Evolutionary conservation across 192 early-diverging fungal species (phyloP).

Genomic region (Linderina pennispora): DNA sequence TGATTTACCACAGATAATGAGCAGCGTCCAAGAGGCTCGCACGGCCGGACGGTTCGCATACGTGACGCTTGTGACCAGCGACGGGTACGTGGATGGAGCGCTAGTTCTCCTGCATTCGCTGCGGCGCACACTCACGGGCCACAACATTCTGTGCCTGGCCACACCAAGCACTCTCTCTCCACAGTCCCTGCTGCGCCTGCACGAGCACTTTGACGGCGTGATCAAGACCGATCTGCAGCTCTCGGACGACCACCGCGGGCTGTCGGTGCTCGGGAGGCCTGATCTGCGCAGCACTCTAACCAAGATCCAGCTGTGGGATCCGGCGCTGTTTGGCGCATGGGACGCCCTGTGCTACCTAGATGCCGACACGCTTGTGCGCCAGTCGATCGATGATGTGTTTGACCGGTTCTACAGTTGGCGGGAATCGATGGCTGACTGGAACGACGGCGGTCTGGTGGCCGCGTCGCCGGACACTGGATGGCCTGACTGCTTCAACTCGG

Average conservation of each 20-base stretch:
- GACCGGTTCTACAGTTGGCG: constrained; percentile 35
- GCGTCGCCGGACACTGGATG: constrained; percentile 91
- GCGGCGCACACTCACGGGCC: constrained; percentile 53
- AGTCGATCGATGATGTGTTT: constrained; percentile 81
- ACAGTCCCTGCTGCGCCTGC: constrained; percentile 47
- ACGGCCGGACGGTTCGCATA: constrained; percentile 50
- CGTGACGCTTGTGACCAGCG: constrained; percentile 82
- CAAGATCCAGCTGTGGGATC: constrained; percentile 84
- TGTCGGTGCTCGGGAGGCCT: constrained; percentile 72
- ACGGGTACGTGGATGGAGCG: constrained; percentile 80
- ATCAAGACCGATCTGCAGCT: constrained; percentile 60
- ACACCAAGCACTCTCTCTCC: constrained; percentile 54
- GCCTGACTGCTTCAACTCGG: constrained; percentile 98
- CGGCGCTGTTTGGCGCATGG: constrained; percentile 57
- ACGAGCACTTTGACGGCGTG: constrained; percentile 61
- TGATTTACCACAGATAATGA: too few relatives aligned
- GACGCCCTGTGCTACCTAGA: constrained; percentile 75
- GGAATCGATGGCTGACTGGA: constrained; percentile 21
- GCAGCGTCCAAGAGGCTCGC: too few relatives aligned
- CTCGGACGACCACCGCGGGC: constrained; percentile 49
- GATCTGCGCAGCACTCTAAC: constrained; percentile 88
- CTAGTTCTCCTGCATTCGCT: constrained; percentile 74
- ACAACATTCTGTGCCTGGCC: constrained; percentile 63
- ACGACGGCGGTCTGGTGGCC: constrained; percentile 56
- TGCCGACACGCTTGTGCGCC: constrained; percentile 82